These are phyloP conservation scores for Pleurostoma richardsiae DNA, from an alignment of 2,329 filamentous ascomycete genomes.

Conservation along the genomic window DNA sequence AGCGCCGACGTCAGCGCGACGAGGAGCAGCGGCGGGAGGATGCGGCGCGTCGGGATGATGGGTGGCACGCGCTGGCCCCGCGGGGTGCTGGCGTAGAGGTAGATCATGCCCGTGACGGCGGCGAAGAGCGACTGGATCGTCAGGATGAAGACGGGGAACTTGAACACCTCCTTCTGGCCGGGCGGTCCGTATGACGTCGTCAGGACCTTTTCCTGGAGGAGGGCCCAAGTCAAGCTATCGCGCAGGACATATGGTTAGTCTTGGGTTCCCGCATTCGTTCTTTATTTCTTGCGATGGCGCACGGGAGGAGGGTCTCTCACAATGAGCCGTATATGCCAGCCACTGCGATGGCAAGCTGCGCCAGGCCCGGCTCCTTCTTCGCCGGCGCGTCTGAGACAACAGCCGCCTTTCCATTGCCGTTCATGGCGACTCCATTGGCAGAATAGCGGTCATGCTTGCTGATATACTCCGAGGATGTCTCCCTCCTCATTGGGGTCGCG, in stretches of 20 bases:
- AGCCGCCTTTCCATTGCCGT: conserved; percentile 21
- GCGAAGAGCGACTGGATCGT: conserved; percentile 92
- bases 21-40: conserved; percentile 73
- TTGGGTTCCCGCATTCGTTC: not conserved
- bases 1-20: conserved; percentile 85
- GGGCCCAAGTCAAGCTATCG: conserved; percentile 81
- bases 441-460: conserved; percentile 35
- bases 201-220: conserved; percentile 95
- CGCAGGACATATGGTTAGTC: not conserved
- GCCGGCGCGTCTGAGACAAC: conserved; percentile 19
- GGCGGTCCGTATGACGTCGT: conserved; percentile 76
- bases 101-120: conserved; percentile 73
- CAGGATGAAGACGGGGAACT: conserved; percentile 91
- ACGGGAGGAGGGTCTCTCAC: conserved; percentile 42
- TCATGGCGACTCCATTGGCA: conserved; percentile 25
- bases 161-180: conserved; percentile 70
- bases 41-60: conserved; percentile 72
- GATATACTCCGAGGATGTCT: conserved; percentile 62
- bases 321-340: conserved; percentile 95
- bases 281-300: not conserved
- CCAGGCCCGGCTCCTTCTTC: conserved; percentile 53
- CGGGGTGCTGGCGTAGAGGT: conserved; percentile 65
- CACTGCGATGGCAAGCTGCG: conserved; percentile 82
- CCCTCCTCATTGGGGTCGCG: conserved; percentile 57
- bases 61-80: conserved; percentile 44